Evolutionary conservation across 148 eudicot species (phyloP).

Genomic region (Fagopyrum esculentum): DNA sequence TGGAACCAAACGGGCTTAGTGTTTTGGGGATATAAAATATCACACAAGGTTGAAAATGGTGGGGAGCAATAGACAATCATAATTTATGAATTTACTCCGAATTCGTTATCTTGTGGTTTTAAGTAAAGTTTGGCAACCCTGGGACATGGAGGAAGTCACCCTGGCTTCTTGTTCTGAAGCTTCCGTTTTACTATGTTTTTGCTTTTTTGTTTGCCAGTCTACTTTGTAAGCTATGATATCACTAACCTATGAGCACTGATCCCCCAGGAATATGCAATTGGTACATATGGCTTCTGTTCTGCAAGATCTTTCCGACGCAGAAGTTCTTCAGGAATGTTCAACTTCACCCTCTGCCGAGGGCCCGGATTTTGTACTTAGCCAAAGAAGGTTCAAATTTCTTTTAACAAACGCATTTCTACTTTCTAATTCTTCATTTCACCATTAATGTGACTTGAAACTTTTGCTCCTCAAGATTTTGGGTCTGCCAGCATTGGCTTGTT

Average conservation of each 20-base stretch:
- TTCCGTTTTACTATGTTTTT: not conserved
- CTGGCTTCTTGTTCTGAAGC: not conserved
- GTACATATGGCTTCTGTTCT: slow-evolving; percentile 33
- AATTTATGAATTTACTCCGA: no score
- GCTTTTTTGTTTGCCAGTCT: not conserved
- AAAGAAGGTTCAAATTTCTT: slow-evolving; percentile 45
- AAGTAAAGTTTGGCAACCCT: no score
- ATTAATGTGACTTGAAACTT: not conserved
- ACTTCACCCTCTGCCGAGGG: slow-evolving; percentile 88
- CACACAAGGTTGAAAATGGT: not conserved
- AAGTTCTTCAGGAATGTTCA: slow-evolving; percentile 55
- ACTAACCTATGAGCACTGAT: slow-evolving; percentile 1
- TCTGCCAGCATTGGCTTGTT: not conserved
- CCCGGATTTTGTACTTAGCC: slow-evolving; percentile 66
- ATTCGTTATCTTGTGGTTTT: no score
- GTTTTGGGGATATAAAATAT: no score
- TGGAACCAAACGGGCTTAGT: no score
- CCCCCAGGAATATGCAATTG: slow-evolving; percentile 35
- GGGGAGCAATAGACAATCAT: not conserved
- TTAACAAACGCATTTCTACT: not conserved
- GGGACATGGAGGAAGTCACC: no score
- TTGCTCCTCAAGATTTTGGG: not conserved
- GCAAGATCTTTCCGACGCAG: slow-evolving; percentile 49
- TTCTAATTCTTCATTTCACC: not conserved
- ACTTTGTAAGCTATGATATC: not conserved